Evolutionary conservation across 1,139 yeast species (phyloP), one percentile per base, ranked within the genome.

Genomic region (Pneumocystis wakefieldiae): DNA sequence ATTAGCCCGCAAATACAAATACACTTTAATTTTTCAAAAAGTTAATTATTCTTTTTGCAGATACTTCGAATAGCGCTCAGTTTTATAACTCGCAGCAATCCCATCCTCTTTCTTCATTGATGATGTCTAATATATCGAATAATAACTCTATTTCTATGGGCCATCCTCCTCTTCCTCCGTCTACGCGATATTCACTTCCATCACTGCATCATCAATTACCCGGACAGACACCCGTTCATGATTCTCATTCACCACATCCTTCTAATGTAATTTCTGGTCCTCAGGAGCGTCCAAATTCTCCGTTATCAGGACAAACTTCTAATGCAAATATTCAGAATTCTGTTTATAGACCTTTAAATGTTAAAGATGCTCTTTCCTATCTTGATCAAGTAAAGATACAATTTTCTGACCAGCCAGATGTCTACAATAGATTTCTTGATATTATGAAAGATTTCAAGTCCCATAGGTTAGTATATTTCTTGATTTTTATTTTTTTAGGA

Each of bases 391-490:
- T 92, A 66, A 94, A 94, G 73, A 83, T 86, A 64, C 97, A 91
- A 74, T 92, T 92, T 75, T 87, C 83, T 74, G 82, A 84, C 69
- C 95, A 92, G 75, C 95, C 97, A 0, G 97, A 91, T 72, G 96
- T 94, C 62, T 92, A 94, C 78, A 94, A 92, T 73, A 91, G 88
- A 73, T 92, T 92, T 72, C 80, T 92, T 71, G 99, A 94, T 73
- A 92, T 92, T 67, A 92, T 92, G 99, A 92, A 92, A 76, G 98
- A 94, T 73, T 94, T 94, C 78, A 92, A 94, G 77, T 86, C 95
- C 61, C 97, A 91, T 76, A 83, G 83, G 78, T 81, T 75, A 67
- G 82, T 78, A 64, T 66, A 6, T 32, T 15, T n/a, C 12, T 35
- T 32, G 35, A 19, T 14, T 7, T 39, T 48, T 35, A 38, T 39